These are phyloP conservation scores for Monosporascus sp. DNA, from an alignment of 2,329 filamentous ascomycete species.

Conservation along the genomic window DNA sequence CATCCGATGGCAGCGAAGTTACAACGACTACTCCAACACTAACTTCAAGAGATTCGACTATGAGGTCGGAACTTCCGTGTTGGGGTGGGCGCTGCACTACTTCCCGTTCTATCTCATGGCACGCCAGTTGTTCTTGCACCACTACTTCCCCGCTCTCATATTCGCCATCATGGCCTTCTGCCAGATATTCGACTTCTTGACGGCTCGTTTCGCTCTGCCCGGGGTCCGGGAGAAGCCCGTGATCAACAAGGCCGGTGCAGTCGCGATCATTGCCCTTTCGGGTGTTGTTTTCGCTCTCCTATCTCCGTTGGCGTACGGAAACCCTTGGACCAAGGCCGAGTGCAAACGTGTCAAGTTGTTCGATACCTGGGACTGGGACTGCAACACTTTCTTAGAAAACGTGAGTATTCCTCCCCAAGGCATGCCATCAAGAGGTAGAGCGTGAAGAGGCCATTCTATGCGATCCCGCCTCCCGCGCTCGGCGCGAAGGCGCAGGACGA, in stretches of 20 bases:
- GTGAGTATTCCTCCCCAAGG: slow-evolving; percentile 57
- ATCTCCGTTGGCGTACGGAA: slow-evolving; percentile 86
- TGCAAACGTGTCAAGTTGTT: slow-evolving; percentile 87
- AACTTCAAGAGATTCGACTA: slow-evolving; percentile 97
- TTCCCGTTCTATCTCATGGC: slow-evolving; percentile 99
- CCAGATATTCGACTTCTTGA: slow-evolving; percentile 82
- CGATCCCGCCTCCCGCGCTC: background rate
- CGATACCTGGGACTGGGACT: slow-evolving; percentile 93
- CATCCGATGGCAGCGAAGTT: slow-evolving; percentile 92
- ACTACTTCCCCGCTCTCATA: slow-evolving; percentile 96
- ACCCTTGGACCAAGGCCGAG: slow-evolving; percentile 83
- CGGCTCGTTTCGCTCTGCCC: slow-evolving; percentile 64
- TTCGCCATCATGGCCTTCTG: slow-evolving; percentile 87
- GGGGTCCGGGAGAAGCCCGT: slow-evolving; percentile 65
- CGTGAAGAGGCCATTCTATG: slow-evolving; percentile 10
- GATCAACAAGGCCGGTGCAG: slow-evolving; percentile 68
- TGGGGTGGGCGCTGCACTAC: slow-evolving; percentile 97
- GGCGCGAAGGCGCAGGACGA: slow-evolving; percentile 3
- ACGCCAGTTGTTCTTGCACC: slow-evolving; percentile 94
- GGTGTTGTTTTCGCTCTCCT: slow-evolving; percentile 78
- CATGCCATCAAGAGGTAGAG: slow-evolving; percentile 31
- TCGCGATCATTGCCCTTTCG: slow-evolving; percentile 68
- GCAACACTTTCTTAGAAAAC: slow-evolving; percentile 82
- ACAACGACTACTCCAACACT: slow-evolving; percentile 72
- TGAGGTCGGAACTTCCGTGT: slow-evolving; percentile 82